Evolutionary conservation across 148 eudicot genomes (phyloP), one percentile per base, ranked within the genome.

Genomic region (Rhododendron simsii): DNA sequence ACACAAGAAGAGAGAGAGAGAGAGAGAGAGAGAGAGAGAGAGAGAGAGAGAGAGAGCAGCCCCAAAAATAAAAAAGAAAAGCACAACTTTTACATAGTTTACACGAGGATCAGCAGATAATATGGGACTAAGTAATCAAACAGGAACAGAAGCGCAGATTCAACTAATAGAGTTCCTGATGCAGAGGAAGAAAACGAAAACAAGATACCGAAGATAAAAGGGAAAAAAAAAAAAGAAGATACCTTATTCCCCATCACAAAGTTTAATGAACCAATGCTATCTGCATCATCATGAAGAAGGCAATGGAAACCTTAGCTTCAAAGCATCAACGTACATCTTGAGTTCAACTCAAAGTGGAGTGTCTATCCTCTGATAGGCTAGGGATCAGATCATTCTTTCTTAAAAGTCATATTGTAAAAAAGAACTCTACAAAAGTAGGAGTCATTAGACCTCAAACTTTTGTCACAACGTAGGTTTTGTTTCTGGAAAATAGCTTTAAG

Each of bases 261-360:
- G 67, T 92, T 96, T 81, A 94, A 87, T 41, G 98, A 96, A 63
- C 95, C 89, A 81, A 96, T 89, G 80, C 99, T 96, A 80, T 95
- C 98, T 84, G 99, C 99, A 92, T 96, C 99, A 92, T 96, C 99
- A 88, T 96, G 99, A 74, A 96, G 99, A 90, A 96, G 99, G 90
- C 35, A 85, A 30, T 20, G 84, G 1, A 67, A 21, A 80, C 47
- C 48, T 78, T 71, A 61, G 78, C 13, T n/a, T 55, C 74, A 13
- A 41, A 78, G 75, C 73, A 87, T 15, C 48, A 35, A 35, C 33
- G 59, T 5, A 59, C 80, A 14, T 81, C 78, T 63, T 41, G 48
- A 83, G 41, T 77, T 82, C 61, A 63, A 44, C 41, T 14, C 59
- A 37, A 71, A 75, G 39, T 0, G 20, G 81, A 47, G 14, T 16